Percentiles rank a stretch among this genome's conserved stretches.
Conservation (phyloP, 2,329 filamentous ascomycete genomes). For the Aspergillus sp. region DNA sequence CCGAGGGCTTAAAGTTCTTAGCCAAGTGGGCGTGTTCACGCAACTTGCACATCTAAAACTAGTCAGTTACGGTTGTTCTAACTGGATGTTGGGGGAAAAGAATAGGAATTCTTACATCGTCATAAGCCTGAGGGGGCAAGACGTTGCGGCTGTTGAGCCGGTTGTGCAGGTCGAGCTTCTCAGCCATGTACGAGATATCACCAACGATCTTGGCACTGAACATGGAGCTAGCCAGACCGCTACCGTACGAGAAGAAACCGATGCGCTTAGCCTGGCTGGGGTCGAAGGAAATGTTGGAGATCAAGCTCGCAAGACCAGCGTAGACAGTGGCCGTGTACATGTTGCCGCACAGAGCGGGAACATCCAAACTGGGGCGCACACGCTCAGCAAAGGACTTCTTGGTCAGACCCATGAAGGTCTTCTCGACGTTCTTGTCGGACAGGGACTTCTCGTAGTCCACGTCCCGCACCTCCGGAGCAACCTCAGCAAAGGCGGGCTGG, state of each 20-base stretch:
- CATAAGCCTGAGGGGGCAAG: conserved; percentile 64
- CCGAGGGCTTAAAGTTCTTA: conserved; percentile 66
- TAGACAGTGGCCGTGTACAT: conserved; percentile 57
- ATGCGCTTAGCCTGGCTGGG: conserved; percentile 63
- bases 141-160: conserved; percentile 58
- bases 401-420: conserved; percentile 73
- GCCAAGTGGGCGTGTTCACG: conserved; percentile 76
- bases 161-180: conserved; percentile 61
- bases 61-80: conserved; percentile 14
- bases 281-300: conserved; percentile 56
- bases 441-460: conserved; percentile 73
- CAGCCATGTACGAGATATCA: conserved; percentile 58
- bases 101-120: conserved; percentile 49
- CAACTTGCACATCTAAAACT: conserved; percentile 61
- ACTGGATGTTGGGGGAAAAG: no score
- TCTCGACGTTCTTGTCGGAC: conserved; percentile 74
- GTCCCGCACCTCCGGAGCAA: conserved; percentile 66
- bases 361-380: conserved; percentile 63
- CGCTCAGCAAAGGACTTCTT: conserved; percentile 80
- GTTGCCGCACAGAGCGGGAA: conserved; percentile 65
- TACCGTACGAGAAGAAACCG: conserved; percentile 71
- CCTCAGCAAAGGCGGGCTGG: conserved; percentile 61
- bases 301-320: conserved; percentile 49
- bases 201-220: conserved; percentile 60
- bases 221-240: conserved; percentile 65